Evolutionary conservation across 371 early-diverging fungal genomes (phyloP).

Genomic region (Parasitella parasitica): DNA sequence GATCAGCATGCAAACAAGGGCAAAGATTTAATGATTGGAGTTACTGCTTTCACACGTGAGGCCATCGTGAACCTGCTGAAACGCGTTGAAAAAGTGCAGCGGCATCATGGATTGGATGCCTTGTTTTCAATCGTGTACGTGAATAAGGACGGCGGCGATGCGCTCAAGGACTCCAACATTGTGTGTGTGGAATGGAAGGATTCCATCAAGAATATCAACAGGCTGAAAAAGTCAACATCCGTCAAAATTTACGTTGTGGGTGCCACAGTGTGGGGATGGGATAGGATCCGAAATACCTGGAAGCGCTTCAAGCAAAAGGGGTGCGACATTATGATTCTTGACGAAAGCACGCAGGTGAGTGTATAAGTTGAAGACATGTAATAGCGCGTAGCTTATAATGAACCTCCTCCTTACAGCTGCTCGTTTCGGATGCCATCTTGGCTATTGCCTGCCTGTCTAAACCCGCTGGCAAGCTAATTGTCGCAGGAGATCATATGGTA

Average conservation of each 20-base stretch:
- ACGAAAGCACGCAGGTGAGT: constrained; percentile 57
- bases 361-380: not conserved
- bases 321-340: constrained; percentile 55
- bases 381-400: too few relatives aligned
- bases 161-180: not conserved
- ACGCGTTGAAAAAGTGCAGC: constrained; percentile 41
- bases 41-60: constrained; percentile 58
- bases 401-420: constrained; percentile 28
- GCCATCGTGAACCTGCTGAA: constrained; percentile 52
- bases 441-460: constrained; percentile 46
- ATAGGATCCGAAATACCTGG: constrained; percentile 38
- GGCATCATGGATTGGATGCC: constrained; percentile 2
- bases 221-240: not conserved
- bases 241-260: constrained; percentile 40
- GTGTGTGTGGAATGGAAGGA: constrained; percentile 2
- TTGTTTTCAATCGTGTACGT: constrained; percentile 14
- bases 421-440: constrained; percentile 53
- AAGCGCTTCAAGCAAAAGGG: constrained; percentile 22
- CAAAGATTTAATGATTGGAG: constrained; percentile 43
- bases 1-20: constrained; percentile 2
- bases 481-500: constrained; percentile 63
- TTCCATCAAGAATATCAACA: constrained; percentile 1
- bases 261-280: constrained; percentile 60
- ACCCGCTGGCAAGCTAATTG: constrained; percentile 42
- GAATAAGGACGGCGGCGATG: not conserved